Conservation (phyloP, 176 grass and related monocot genomes). For the Triticum timopheevii region DNA sequence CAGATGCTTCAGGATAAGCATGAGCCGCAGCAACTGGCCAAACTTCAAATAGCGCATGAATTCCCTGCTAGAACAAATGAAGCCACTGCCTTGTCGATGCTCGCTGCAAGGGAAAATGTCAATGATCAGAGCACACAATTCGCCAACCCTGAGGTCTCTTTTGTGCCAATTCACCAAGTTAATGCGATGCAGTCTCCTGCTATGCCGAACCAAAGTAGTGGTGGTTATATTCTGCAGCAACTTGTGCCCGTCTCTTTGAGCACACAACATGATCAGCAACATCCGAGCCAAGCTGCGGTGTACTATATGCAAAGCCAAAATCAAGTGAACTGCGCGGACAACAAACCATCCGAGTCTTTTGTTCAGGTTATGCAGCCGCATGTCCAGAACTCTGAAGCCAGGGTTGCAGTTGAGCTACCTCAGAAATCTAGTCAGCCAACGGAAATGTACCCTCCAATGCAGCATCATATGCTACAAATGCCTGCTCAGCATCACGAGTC, state of each 20-base stretch:
- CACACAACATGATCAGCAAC: slow-evolving; percentile 50
- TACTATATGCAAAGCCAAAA: slow-evolving; percentile 55
- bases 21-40: slow-evolving; percentile 68
- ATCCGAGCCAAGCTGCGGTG: slow-evolving; percentile 42
- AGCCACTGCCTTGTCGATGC: slow-evolving; percentile 21
- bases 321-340: slow-evolving; percentile 24
- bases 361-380: slow-evolving; percentile 62
- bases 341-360: slow-evolving; percentile 27
- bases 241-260: slow-evolving; percentile 41
- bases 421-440: slow-evolving; percentile 34
- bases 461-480: slow-evolving; percentile 51
- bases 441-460: slow-evolving; percentile 41
- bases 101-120: slow-evolving; percentile 35
- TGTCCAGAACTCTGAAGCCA: slow-evolving; percentile 50
- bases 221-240: slow-evolving; percentile 52
- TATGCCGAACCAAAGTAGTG: slow-evolving; percentile 38
- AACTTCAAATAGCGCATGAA: slow-evolving; percentile 72
- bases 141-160: slow-evolving; percentile 63
- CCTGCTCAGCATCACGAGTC: slow-evolving; percentile 47
- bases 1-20: slow-evolving; percentile 79
- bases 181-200: slow-evolving; percentile 33
- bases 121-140: slow-evolving; percentile 47
- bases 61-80: slow-evolving; percentile 50
- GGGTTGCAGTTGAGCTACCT: slow-evolving; percentile 37
- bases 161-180: slow-evolving; percentile 59